These are phyloP conservation scores for Verticillium zaregamsianum DNA, from an alignment of 2,329 filamentous ascomycete genomes.

Conservation along the genomic window DNA sequence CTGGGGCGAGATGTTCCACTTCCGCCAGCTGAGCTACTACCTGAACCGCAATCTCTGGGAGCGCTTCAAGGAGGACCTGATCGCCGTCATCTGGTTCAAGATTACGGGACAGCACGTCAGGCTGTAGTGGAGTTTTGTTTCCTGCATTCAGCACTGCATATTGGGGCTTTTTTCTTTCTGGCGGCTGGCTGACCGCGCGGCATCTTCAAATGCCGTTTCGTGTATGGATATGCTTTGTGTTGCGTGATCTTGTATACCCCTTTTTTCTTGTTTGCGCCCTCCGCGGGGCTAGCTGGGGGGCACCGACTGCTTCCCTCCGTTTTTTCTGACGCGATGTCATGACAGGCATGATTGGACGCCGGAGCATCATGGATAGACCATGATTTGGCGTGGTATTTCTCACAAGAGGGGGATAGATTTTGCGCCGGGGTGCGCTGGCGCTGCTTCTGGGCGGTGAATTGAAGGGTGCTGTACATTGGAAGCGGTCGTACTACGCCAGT, in stretches of 20 bases:
- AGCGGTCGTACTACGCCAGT: neutral
- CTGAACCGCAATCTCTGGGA: constrained; percentile 84
- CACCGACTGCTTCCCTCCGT: neutral
- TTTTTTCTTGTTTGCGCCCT: neutral
- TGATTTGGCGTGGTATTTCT: neutral
- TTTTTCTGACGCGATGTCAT: neutral
- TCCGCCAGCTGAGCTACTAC: constrained; percentile 84
- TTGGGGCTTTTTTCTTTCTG: neutral
- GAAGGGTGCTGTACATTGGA: neutral
- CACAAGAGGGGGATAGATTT: neutral
- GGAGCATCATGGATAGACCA: neutral
- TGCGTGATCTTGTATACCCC: neutral
- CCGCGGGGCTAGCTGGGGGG: neutral
- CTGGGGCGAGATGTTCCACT: constrained; percentile 97
- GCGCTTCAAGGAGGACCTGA: constrained; percentile 62
- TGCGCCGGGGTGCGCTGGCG: neutral
- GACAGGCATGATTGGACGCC: neutral
- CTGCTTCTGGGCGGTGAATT: neutral
- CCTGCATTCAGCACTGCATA: neutral
- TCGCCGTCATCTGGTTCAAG: constrained; percentile 59
- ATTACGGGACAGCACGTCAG: constrained; percentile 58
- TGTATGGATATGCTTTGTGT: neutral
- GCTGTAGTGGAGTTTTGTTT: constrained; percentile 29
- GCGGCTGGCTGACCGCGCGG: neutral
- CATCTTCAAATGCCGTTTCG: neutral